Conservation (phyloP, 441 rosid genomes). For the Erodium texanum region DNA sequence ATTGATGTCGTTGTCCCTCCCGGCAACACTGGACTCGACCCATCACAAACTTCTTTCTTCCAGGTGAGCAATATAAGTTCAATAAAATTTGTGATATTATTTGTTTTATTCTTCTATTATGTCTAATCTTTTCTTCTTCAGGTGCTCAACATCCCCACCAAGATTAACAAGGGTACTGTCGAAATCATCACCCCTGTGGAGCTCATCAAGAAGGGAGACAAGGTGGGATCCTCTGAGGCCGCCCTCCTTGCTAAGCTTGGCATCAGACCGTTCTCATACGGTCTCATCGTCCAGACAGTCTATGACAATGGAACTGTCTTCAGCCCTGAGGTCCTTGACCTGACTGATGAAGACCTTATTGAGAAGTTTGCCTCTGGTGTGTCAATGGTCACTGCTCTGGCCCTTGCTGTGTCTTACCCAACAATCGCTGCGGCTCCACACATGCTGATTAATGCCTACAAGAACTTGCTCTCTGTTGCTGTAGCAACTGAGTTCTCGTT, state of each 20-base stretch:
- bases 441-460: conserved; percentile 78
- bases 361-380: conserved; percentile 73
- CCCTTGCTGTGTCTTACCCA: conserved; percentile 75
- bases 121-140: conserved; percentile 9
- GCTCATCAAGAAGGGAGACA: conserved; percentile 79
- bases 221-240: conserved; percentile 84
- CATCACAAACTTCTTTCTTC: conserved; percentile 93
- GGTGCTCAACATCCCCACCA: conserved; percentile 92
- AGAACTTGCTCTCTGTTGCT: conserved; percentile 63
- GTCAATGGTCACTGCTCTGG: conserved; percentile 55
- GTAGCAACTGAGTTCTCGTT: conserved; percentile 63
- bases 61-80: conserved; percentile 25
- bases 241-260: conserved; percentile 75
- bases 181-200: conserved; percentile 69
- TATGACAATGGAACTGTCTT: conserved; percentile 71
- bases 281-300: conserved; percentile 58
- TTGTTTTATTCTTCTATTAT: background rate
- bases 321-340: conserved; percentile 58
- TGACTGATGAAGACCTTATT: conserved; percentile 64
- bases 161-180: conserved; percentile 95
- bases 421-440: conserved; percentile 78
- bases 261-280: conserved; percentile 79
- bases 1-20: conserved; percentile 93
- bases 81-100: background rate
- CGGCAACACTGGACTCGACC: conserved; percentile 93